Base-by-base conservation (phyloP, 164 flowering plant species). In the Stephania cephalantha region DNA sequence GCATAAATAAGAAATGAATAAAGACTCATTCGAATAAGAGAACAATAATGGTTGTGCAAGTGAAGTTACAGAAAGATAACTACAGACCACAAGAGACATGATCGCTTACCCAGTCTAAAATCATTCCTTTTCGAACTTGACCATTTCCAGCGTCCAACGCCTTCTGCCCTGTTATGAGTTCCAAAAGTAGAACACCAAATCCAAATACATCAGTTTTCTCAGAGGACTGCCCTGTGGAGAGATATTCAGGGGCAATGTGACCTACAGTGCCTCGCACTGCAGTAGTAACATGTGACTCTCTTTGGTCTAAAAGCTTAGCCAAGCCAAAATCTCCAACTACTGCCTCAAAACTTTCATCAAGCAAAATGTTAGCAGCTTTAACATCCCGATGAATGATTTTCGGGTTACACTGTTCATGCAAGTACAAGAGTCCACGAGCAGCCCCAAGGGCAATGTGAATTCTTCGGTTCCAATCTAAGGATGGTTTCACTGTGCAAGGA, bases 151-250 rank as follows among this genome's bases (percentile, higher is more conserved):
- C 88, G 81, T 90, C 88, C 68, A 91, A 70, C 6, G 94, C 88
- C 83, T 89, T 95, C 70, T 87, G 95, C 64, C 98, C 99, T 7
- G 97, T 92, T 75, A 94, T 76, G 74, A 96, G 95, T 75, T 96
- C 99, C 85, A 96, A 85, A 68, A 96, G 92, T 13, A 96, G 86
- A 52, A 96, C 86, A 9, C 99, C 99, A 76, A 88, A 96, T 75
- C 98, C 99, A 84, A 91, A 96, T 17, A 96, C 97, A 84, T 95
- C 99, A 13, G 97, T 93, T 80, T 96, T 96, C 77, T 94, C 99
- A 7, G 99, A 96, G 30, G 99, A 96, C 77, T 94, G 98, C 17
- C 99, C 99, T 6, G 99, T 96, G 9, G 97, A 94, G 12, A 96
- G 94, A 85, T 94, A 96, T 79, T 96, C 99, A 0, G 99, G 99